phyloP scores from a whole-genome alignment of 192 early-diverging fungal species.

The Podila epigama region DNA sequence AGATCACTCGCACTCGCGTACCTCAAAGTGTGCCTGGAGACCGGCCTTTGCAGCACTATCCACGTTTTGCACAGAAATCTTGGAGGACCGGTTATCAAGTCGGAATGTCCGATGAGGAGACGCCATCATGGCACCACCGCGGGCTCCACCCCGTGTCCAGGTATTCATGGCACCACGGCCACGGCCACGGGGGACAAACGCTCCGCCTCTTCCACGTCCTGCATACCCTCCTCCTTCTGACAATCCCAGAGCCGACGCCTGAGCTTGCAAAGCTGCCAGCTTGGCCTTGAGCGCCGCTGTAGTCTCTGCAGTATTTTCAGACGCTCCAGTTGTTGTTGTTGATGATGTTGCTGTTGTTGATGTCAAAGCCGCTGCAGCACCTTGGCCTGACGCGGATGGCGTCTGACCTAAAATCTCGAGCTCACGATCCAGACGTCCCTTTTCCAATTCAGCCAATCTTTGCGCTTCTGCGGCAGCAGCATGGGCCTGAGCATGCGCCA shows the following conservation, averaged over 20 bases:
- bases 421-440: constrained; percentile 59
- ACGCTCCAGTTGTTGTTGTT: constrained; percentile 10
- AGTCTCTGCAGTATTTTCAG: constrained; percentile 28
- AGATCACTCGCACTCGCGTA: constrained; percentile 30
- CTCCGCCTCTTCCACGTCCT: constrained; percentile 40
- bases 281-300: constrained; percentile 60
- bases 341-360: no score
- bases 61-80: constrained; percentile 67
- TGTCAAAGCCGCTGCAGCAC: constrained; percentile 1
- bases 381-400: neutral
- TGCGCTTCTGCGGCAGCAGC: constrained; percentile 44
- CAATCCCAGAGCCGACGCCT: constrained; percentile 51
- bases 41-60: constrained; percentile 47
- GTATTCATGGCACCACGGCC: constrained; percentile 57
- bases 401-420: constrained; percentile 50
- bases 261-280: constrained; percentile 66
- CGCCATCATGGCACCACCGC: constrained; percentile 47
- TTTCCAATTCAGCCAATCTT: constrained; percentile 51
- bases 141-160: constrained; percentile 53
- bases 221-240: constrained; percentile 32
- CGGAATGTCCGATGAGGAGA: constrained; percentile 53
- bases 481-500: constrained; percentile 35
- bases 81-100: constrained; percentile 78
- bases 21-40: constrained; percentile 73
- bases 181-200: constrained; percentile 43